Evolutionary conservation across 768 basidiomycete genomes (phyloP).

Genomic region (Pisolithus orientalis): DNA sequence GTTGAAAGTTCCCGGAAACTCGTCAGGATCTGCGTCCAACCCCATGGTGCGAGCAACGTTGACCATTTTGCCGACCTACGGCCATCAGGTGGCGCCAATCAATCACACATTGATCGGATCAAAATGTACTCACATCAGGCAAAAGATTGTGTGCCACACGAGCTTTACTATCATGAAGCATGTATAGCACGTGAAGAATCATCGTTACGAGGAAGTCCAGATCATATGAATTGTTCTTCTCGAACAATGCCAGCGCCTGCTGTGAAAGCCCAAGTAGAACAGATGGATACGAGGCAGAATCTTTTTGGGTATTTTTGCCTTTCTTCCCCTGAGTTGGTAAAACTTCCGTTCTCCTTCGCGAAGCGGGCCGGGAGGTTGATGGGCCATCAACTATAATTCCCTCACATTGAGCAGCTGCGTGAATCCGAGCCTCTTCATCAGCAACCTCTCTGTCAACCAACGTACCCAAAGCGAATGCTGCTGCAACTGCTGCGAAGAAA

Average conservation of each 20-base stretch:
- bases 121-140: conserved; percentile 19
- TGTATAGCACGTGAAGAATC: conserved; percentile 48
- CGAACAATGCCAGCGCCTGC: conserved; percentile 40
- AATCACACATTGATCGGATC: conserved; percentile 20
- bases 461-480: conserved; percentile 55
- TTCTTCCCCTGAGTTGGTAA: conserved; percentile 12
- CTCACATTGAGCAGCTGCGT: conserved; percentile 15
- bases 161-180: conserved; percentile 46
- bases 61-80: conserved; percentile 63
- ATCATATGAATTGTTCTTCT: conserved; percentile 39
- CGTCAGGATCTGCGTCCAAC: conserved; percentile 53
- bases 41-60: conserved; percentile 61
- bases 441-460: conserved; percentile 28
- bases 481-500: conserved; percentile 56
- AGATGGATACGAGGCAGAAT: conserved; percentile 25
- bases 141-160: conserved; percentile 31
- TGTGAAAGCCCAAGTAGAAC: conserved; percentile 43
- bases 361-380: conserved; percentile 14
- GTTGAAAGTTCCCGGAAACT: conserved; percentile 39
- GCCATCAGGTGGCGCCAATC: conserved; percentile 13
- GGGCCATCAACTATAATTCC: conserved; percentile 14
- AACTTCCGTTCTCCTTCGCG: conserved; percentile 18
- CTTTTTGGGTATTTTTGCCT: conserved; percentile 25
- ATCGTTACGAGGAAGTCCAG: conserved; percentile 56
- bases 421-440: conserved; percentile 21